Base-by-base conservation (phyloP, 169 alveolate species). In the Toxoplasma gondii region DNA sequence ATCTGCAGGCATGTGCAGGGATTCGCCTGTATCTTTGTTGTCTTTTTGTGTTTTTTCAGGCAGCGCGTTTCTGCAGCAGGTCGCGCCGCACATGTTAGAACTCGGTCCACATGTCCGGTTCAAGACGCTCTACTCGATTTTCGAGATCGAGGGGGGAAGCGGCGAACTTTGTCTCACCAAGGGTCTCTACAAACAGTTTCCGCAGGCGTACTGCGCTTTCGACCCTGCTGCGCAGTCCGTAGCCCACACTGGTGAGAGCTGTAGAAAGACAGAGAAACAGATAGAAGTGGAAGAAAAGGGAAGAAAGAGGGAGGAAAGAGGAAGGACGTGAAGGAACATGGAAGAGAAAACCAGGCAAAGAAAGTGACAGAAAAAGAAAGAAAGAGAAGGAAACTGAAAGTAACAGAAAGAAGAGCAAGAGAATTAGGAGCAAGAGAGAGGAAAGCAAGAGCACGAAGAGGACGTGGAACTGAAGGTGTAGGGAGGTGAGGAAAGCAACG, bases 51-150 rank as follows among this genome's bases (percentile, higher is more conserved):
- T 74, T n/a, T 69, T n/a, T 69, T 19, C 84, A 36, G 84, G 39
- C 84, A 36, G 38, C 67, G 41, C 70, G 80, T 34, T 91, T 82
- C 34, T 91, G 83, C 91, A 91, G 82, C n/a, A 87, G 64, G 27
- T 91, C 80, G 94, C 94, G 41, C 94, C 94, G 31, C 80, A 91
- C 84, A 91, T 91, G 94, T 58, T 91, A 83, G 90, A 74, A 0
- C 54, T 91, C 45, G 91, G 94, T 41, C 82, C 44, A 34, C 94
- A 91, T 44, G 91, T 91, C 44, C 94, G 94, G 31, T 91, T 91
- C 83, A 87, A 81, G 84, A 44, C 94, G 45, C 82, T 91, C 34
- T 91, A 80, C 91, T 74, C 54, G 67, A 87, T 91, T 45, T 91
- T 91, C 38, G 82, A 87, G 12, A 4, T 91, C 0, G 84, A 74